phyloP scores from a whole-genome alignment of 495 filamentous ascomycete genomes.

The Trichocladium uniseriatum region DNA sequence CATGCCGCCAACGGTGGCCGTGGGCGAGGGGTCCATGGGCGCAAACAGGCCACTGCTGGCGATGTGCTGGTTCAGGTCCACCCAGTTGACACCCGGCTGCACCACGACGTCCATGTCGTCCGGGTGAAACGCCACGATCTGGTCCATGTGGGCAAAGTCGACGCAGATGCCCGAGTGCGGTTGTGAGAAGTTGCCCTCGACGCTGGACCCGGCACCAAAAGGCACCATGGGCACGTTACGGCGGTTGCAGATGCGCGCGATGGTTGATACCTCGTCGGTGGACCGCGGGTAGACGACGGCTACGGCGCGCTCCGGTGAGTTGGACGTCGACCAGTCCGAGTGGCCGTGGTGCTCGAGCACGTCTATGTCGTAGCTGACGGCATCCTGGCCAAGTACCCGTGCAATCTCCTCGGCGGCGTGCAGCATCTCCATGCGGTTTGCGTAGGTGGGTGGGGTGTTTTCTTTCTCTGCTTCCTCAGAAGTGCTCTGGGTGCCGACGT shows the following conservation, averaged over 20 bases:
- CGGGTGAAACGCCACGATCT: conserved; percentile 62
- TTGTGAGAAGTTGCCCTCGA: conserved; percentile 81
- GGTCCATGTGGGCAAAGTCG: conserved; percentile 76
- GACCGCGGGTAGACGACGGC: conserved; percentile 63
- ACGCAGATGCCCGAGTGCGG: conserved; percentile 74
- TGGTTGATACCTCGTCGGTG: conserved; percentile 67
- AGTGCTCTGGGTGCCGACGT: not conserved
- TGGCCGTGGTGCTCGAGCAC: conserved; percentile 70
- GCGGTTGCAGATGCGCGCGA: conserved; percentile 68
- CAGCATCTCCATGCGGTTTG: conserved; percentile 15
- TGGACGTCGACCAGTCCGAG: conserved; percentile 80
- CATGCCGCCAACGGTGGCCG: conserved; percentile 59
- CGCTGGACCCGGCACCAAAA: conserved; percentile 73
- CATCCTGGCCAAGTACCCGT: conserved; percentile 47
- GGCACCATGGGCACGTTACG: conserved; percentile 76
- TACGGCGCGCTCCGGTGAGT: conserved; percentile 60
- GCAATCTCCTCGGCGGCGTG: conserved; percentile 55
- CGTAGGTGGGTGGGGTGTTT: conserved; percentile 3
- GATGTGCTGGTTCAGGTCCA: conserved; percentile 69
- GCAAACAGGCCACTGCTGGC: conserved; percentile 70
- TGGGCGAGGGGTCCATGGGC: conserved; percentile 64
- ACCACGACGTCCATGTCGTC: conserved; percentile 87
- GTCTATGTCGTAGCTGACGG: conserved; percentile 65
- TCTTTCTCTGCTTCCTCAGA: not conserved
- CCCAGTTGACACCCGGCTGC: conserved; percentile 78